Evolutionary conservation across 2,329 filamentous ascomycete species (phyloP).

Genomic region (Colletotrichum sp.): DNA sequence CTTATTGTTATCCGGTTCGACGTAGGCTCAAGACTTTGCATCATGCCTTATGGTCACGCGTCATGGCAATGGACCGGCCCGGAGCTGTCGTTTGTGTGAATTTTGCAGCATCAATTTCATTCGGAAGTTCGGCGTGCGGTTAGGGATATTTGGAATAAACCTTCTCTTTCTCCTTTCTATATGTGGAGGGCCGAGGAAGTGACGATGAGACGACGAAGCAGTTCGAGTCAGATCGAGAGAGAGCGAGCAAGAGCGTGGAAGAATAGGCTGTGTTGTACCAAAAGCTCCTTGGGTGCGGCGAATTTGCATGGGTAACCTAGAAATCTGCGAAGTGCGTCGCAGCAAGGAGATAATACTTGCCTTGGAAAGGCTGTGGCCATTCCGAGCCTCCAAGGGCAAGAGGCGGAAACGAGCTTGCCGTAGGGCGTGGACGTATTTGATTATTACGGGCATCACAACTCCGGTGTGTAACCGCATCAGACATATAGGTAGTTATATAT

Average conservation of each 20-base stretch:
- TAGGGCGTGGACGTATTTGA: constrained; percentile 5
- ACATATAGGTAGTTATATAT: constrained; percentile 10
- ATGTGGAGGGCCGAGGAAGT: neutral
- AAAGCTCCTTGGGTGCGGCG: constrained; percentile 16
- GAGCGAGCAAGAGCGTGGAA: neutral
- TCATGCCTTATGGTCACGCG: neutral
- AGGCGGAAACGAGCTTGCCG: neutral
- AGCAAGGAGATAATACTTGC: constrained; percentile 3
- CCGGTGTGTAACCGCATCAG: constrained; percentile 4
- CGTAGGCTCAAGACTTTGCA: neutral
- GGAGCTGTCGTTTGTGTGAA: constrained; percentile 6
- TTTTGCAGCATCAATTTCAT: constrained; percentile 20
- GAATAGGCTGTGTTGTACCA: neutral
- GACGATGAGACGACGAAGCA: constrained; percentile 4
- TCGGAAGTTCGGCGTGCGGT: constrained; percentile 20
- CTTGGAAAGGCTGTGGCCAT: neutral
- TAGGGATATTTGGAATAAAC: constrained; percentile 20
- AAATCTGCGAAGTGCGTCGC: constrained; percentile 2
- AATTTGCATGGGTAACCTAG: constrained; percentile 12
- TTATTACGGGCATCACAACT: constrained; percentile 5
- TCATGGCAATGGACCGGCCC: neutral
- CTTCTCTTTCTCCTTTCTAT: constrained; percentile 13
- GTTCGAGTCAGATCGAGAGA: neutral
- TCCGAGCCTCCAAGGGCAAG: constrained; percentile 1
- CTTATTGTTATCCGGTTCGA: neutral